Base-by-base conservation (phyloP, 225 moss, liverwort and hornwort genomes). In the Climacium dendroides region DNA sequence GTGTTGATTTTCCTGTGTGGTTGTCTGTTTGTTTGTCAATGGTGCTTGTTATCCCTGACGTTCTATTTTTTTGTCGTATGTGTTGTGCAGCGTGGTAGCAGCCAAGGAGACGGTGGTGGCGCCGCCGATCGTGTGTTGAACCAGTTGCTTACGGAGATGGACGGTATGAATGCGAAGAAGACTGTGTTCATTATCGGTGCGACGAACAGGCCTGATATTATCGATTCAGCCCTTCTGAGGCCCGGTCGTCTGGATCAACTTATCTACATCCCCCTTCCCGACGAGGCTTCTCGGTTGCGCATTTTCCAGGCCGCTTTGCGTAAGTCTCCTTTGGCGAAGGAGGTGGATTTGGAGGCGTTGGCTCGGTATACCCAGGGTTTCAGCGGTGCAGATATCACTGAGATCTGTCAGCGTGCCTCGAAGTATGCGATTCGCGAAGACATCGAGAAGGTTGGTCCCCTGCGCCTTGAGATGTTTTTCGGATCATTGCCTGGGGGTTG, bases 111-210 rank as follows among this genome's bases (percentile, higher is more conserved):
- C 87, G 97, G 91, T 9, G 96, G 98, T 74, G 98, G 98, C 87
- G 98, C 98, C 29, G 98, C 98, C 13, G 98, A 98, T 89, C 97
- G 98, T 74, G 98, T 98, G 48, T 89, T 97, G 89, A 97, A 97
- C 86, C 97, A 97, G 90, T 83, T 97, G 87, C 89, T 97, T 23
- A 97, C 97, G 10, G 96, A 97, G 89, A 97, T 97, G 97, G 97
- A 97, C 85, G 97, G 97, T 53, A 97, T 97, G 97, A 97, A 97
- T 70, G 96, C 96, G 41, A 96, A 96, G 93, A 98, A 97, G 93
- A 98, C 98, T 1, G 96, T 98, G 20, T 97, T 98, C 77, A 98
- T 98, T 61, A 97, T 98, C n/a, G 98, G 98, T 60, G 98, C 98
- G 16, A 98, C 98, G 5, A 98, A 98, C 80, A 94, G 96, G 92